Conservation (phyloP, 768 basidiomycete genomes). For the Pleurotus sapidus region DNA sequence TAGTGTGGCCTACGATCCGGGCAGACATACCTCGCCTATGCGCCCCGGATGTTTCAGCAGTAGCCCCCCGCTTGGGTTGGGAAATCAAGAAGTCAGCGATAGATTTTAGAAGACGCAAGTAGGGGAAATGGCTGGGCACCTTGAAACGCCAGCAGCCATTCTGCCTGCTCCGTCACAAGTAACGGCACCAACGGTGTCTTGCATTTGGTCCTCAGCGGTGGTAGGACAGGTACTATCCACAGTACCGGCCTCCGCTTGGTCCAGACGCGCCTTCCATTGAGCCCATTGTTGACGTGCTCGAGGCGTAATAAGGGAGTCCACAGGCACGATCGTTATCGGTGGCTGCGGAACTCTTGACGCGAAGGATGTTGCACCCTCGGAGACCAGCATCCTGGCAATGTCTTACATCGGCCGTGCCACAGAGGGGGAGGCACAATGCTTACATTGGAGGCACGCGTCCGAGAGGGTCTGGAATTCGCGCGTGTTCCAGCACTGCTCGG, state of each 20-base stretch:
- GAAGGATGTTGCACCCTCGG: slow-evolving; percentile 58
- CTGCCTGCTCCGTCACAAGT: slow-evolving; percentile 43
- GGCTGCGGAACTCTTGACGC: slow-evolving; percentile 26
- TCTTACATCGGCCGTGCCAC: not conserved
- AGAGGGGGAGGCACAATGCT: slow-evolving; percentile 18
- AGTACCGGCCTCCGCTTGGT: slow-evolving; percentile 10
- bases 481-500: slow-evolving; percentile 50
- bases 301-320: slow-evolving; percentile 46
- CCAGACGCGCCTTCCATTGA: slow-evolving; percentile 53
- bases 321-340: slow-evolving; percentile 31
- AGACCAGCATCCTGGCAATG: slow-evolving; percentile 51
- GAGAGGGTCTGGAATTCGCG: slow-evolving; percentile 42
- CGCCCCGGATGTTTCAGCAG: slow-evolving; percentile 73
- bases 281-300: slow-evolving; percentile 53
- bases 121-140: slow-evolving; percentile 31
- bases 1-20: not conserved
- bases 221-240: not conserved
- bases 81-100: too few relatives aligned
- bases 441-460: slow-evolving; percentile 73
- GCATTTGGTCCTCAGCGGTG: slow-evolving; percentile 30
- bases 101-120: too few relatives aligned
- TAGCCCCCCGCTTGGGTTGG: slow-evolving; percentile 62
- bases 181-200: slow-evolving; percentile 85
- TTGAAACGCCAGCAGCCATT: slow-evolving; percentile 74
- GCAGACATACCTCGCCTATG: slow-evolving; percentile 60